Percentiles rank a stretch among this genome's conserved stretches.
phyloP scores from a whole-genome alignment of 306 rosid species.

The Malus fusca region DNA sequence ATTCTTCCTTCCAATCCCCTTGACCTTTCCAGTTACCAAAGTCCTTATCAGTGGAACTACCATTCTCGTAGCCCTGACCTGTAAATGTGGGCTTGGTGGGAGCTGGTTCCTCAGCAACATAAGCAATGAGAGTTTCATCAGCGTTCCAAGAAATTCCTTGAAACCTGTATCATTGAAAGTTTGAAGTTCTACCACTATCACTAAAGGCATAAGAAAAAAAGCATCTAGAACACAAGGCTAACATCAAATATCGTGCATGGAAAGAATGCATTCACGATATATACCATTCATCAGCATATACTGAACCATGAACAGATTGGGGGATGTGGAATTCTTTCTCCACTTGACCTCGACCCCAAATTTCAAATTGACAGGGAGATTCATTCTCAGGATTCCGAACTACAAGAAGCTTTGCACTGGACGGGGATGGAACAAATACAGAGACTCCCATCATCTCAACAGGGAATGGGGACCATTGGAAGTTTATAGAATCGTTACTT shows the following conservation, averaged over 20 bases:
- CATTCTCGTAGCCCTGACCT: slow-evolving; percentile 46
- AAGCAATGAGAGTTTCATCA: slow-evolving; percentile 61
- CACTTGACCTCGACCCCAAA: slow-evolving; percentile 59
- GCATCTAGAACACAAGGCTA: not conserved
- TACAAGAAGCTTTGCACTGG: slow-evolving; percentile 58
- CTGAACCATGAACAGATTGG: slow-evolving; percentile 64
- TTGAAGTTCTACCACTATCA: slow-evolving; percentile 1
- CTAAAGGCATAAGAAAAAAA: not conserved
- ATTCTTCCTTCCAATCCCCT: slow-evolving; percentile 76
- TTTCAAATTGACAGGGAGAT: slow-evolving; percentile 47
- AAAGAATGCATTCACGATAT: not conserved
- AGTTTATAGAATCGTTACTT: slow-evolving; percentile 29
- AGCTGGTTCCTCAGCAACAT: slow-evolving; percentile 76
- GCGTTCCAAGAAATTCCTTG: slow-evolving; percentile 82
- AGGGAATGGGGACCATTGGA: slow-evolving; percentile 79
- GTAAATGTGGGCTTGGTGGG: slow-evolving; percentile 61
- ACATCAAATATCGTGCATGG: slow-evolving; percentile 4
- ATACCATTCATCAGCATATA: slow-evolving; percentile 75
- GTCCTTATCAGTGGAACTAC: slow-evolving; percentile 38
- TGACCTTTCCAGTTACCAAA: slow-evolving; percentile 66
- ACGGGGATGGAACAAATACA: slow-evolving; percentile 65
- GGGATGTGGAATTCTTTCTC: slow-evolving; percentile 74
- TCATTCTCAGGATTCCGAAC: slow-evolving; percentile 55
- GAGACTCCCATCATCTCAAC: slow-evolving; percentile 57
- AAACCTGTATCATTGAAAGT: slow-evolving; percentile 47